Base-by-base conservation (phyloP, 805 yeast genomes). In the Pichia membranifaciens region DNA sequence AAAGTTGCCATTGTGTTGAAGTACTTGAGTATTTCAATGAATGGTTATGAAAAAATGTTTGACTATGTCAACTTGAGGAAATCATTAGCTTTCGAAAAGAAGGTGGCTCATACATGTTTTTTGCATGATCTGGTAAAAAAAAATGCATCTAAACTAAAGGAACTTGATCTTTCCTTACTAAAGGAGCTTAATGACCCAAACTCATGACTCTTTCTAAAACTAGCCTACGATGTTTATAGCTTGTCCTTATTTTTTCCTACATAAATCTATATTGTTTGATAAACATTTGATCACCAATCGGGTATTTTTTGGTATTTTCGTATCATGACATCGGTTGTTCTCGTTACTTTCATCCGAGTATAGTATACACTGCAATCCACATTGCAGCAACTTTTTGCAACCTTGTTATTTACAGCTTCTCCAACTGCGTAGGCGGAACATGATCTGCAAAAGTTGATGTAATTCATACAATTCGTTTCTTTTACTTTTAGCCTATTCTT, bases 321-420 rank as follows among this genome's bases (percentile, higher is more conserved):
- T 2, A 37, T 31, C 0, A 41, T 38, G 3, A 22, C 37, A 1
- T 52, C 42, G 4, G 69, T 46, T 36, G 61, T 65, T 32, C 62
- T 65, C 4, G 51, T 45, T 2, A 73, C 66, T 54, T 77, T 75
- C 12, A 74, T 65, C 42, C 81, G 70, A 7, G 76, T 69, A 57
- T 72, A 86, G 57, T 73, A 85, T 0, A 81, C 66, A 0, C 81
- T 72, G 58, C 95, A 87, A 56, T 82, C 88, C 32, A 73, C 73
- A 39, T 87, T 83, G 6, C 63, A 66, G 58, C 95, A 87, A 1
- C 55, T 47, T 5, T 60, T 64, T 9, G 29, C 41, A n/a, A 63
- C 56, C 3, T 59, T 35, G 4, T 58, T 46, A 17, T 47, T 39
- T 16, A 57, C 58, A 23, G 50, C 48, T 5, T 47, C 51, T 33